Base-by-base conservation (phyloP, 805 yeast species). In the Kodamaea leandrae region DNA sequence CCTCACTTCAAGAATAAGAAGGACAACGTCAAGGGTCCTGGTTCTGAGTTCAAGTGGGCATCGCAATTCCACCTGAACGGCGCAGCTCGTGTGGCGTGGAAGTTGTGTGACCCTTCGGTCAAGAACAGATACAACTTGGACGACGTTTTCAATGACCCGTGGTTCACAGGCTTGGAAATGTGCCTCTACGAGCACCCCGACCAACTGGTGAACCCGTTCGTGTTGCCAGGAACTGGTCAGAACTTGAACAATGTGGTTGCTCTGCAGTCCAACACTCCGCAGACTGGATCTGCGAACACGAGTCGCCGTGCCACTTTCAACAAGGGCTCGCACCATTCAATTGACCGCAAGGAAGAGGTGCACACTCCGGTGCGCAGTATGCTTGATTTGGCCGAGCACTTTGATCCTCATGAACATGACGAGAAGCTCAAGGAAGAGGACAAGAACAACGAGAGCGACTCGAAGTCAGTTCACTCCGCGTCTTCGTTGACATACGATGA, bases 11-110 rank as follows among this genome's bases (percentile, higher is more conserved):
- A 74, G 44, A 67, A 68, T 35, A 66, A 67, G 6, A 69, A 69
- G 17, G 32, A 19, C 28, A 71, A 58, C 47, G 39, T 55, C 26
- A 68, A 71, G 43, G 82, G 82, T 2, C 93, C 93, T 1, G 90
- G 91, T 13, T 60, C 75, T 4, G 93, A 86, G 53, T 83, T 79
- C 58, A 78, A 76, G 51, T 77, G 78, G 71, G 89, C 88, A 0
- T 73, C 78, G 42, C 79, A 72, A 45, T 80, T 75, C 59, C 74
- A 74, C 23, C 72, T 74, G 32, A 58, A 75, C 1, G 82, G 82
- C 9, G 80, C 83, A 17, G 77, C 89, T 1, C 71, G 93, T 52
- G 79, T 72, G 5, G 80, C 86, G 6, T 83, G 90, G 88, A 76
- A 84, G 57, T 60, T 85, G 38, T 77, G 83, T 51, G 89, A 84